phyloP scores from a whole-genome alignment of 2,329 filamentous ascomycete species.

The Fusarium udum region DNA sequence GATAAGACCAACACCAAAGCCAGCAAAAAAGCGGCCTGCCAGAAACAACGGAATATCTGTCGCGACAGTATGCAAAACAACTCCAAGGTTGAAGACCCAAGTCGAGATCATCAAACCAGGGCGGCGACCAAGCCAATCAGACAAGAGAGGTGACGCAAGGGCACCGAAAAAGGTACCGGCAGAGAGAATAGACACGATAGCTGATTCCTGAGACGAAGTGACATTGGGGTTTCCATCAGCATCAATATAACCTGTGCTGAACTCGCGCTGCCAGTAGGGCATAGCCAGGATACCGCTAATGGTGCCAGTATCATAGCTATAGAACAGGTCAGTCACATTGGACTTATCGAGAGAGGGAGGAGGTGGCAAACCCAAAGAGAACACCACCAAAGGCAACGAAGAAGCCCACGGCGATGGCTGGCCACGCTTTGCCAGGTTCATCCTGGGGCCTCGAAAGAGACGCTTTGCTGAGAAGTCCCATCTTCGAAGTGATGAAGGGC shows the following conservation, averaged over 20 bases:
- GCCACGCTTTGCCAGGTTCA: conserved; percentile 68
- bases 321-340: neutral
- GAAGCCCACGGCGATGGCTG: conserved; percentile 66
- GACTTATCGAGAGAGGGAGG: rapidly evolving
- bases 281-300: conserved; percentile 58
- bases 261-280: conserved; percentile 57
- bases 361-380: conserved; percentile 28
- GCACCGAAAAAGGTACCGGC: conserved; percentile 82
- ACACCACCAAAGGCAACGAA: conserved; percentile 52
- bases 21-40: conserved; percentile 77
- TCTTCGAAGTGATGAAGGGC: neutral
- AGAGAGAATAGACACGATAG: conserved; percentile 78
- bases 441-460: conserved; percentile 18
- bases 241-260: conserved; percentile 44
- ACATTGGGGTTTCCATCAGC: conserved; percentile 46
- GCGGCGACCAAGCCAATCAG: conserved; percentile 73
- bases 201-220: conserved; percentile 65
- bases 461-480: neutral
- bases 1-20: conserved; percentile 77
- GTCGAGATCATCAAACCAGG: conserved; percentile 69
- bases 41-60: conserved; percentile 70
- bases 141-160: conserved; percentile 68
- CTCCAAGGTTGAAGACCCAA: conserved; percentile 72
- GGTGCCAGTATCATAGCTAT: conserved; percentile 66
- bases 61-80: conserved; percentile 72